phyloP scores from a whole-genome alignment of 1,139 yeast species.

The Scheffersomyces stambukii region DNA sequence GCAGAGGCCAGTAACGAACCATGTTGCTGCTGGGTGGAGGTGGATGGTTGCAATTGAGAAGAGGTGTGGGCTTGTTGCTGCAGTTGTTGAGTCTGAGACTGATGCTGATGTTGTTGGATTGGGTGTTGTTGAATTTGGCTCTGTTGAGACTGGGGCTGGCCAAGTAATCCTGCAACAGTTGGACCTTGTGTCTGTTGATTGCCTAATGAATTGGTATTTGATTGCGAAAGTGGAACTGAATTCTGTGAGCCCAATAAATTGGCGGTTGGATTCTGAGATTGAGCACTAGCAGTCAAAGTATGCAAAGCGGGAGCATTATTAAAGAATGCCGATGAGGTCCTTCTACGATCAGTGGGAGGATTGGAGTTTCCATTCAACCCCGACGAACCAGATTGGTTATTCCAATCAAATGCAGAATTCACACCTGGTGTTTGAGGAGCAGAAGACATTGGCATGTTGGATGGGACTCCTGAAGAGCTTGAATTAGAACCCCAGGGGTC shows the following conservation, averaged over 20 bases:
- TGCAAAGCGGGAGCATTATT: slow-evolving; percentile 14
- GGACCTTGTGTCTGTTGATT: slow-evolving; percentile 10
- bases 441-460: slow-evolving; percentile 10
- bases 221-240: slow-evolving; percentile 5
- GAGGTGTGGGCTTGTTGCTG: too few relatives aligned
- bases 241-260: slow-evolving; percentile 4
- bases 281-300: slow-evolving; percentile 10
- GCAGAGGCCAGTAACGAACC: too few relatives aligned
- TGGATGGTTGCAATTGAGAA: too few relatives aligned
- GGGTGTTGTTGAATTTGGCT: slow-evolving; percentile 9
- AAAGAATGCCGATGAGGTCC: slow-evolving; percentile 37
- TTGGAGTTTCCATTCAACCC: slow-evolving; percentile 10
- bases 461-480: slow-evolving; percentile 3
- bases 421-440: slow-evolving; percentile 30
- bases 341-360: slow-evolving; percentile 13
- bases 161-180: slow-evolving; percentile 9
- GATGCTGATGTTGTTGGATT: slow-evolving; percentile 9
- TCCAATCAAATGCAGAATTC: slow-evolving; percentile 10
- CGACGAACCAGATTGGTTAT: too few relatives aligned
- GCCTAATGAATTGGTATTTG: slow-evolving; percentile 2
- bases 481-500: slow-evolving; percentile 38
- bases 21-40: too few relatives aligned
- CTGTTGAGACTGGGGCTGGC: too few relatives aligned
- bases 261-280: slow-evolving; percentile 8
- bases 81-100: too few relatives aligned